A percentile compares a stretch with the other conserved stretches of the same genome.
Evolutionary conservation across 257 asterid genomes (phyloP).

Genomic region (Handroanthus guayacan): DNA sequence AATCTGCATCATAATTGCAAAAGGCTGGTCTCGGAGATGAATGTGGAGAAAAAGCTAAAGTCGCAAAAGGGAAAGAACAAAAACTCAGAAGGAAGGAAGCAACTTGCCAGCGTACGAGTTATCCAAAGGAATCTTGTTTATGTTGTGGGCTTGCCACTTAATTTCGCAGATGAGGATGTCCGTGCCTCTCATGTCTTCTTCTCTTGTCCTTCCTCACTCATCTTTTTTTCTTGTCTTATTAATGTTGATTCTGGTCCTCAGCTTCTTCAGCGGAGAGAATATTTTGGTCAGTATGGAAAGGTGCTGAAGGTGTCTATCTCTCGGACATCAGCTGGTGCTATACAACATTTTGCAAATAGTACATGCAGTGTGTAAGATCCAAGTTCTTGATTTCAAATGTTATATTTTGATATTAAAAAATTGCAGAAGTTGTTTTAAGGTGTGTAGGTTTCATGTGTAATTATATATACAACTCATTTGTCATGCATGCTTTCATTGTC

Average conservation of each 20-base stretch:
- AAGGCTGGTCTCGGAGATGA: conserved; percentile 84
- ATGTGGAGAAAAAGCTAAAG: conserved; percentile 71
- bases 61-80: conserved; percentile 82
- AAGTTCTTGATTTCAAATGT: conserved; percentile 3
- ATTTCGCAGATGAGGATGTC: conserved; percentile 93
- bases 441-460: conserved; percentile 11
- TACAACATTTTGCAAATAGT: conserved; percentile 87
- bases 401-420: conserved; percentile 10
- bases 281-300: conserved; percentile 93
- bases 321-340: conserved; percentile 86
- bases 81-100: conserved; percentile 87
- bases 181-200: conserved; percentile 19
- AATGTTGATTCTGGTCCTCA: conserved; percentile 41
- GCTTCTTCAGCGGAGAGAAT: conserved; percentile 86
- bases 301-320: conserved; percentile 93
- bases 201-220: background rate
- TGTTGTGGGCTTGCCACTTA: conserved; percentile 91
- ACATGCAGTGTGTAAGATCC: conserved; percentile 96
- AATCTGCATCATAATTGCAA: conserved; percentile 11
- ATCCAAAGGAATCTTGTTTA: conserved; percentile 94
- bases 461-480: background rate
- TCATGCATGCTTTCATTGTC: conserved; percentile 1
- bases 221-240: conserved; percentile 25
- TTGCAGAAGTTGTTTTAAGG: background rate
- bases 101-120: conserved; percentile 85